A percentile compares a stretch with the other conserved stretches of the same genome.
Evolutionary conservation across 257 asterid genomes (phyloP).

Genomic region (Salvia miltiorrhiza): DNA sequence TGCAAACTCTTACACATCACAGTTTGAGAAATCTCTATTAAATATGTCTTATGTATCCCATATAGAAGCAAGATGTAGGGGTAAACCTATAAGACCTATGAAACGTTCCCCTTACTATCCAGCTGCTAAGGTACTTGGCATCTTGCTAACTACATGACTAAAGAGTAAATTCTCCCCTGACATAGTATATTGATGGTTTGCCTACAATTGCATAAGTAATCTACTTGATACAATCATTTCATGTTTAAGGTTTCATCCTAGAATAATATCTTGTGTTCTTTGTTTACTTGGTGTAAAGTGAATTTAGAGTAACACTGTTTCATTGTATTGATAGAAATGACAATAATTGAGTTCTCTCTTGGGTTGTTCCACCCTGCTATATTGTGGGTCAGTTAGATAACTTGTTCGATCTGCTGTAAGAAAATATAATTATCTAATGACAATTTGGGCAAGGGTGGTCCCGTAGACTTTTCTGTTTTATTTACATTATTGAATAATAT

Average conservation of each 20-base stretch:
- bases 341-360: too few species aligned
- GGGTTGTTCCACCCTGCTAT: too few species aligned
- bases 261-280: background rate
- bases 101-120: background rate
- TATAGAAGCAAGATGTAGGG: background rate
- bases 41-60: background rate
- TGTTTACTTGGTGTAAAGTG: background rate
- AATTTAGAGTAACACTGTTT: background rate
- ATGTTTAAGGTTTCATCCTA: background rate
- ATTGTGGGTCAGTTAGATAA: too few species aligned
- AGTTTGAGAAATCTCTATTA: background rate
- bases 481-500: too few species aligned
- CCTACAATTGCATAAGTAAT: background rate
- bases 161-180: background rate
- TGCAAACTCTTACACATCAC: background rate
- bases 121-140: slow-evolving; percentile 7
- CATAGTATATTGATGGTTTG: background rate
- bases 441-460: too few species aligned
- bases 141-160: background rate
- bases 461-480: too few species aligned
- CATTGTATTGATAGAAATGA: background rate
- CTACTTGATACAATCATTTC: background rate
- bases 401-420: too few species aligned
- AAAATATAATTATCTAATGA: too few species aligned
- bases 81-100: background rate